These are phyloP conservation scores for Bombardia bombarda DNA, from an alignment of 495 filamentous ascomycete genomes.

Conservation along the genomic window DNA sequence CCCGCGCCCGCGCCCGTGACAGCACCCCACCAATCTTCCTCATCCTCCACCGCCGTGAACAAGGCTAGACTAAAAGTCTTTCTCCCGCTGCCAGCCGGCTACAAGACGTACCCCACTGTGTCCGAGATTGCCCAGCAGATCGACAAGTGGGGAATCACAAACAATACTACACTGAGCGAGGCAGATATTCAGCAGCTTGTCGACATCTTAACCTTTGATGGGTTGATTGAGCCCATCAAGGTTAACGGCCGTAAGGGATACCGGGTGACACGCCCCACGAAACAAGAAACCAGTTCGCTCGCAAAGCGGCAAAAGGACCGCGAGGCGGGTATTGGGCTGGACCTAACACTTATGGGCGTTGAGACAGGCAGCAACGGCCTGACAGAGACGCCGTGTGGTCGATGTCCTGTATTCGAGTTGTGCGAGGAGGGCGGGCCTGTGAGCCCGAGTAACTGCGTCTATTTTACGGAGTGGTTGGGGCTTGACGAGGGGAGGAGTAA, in stretches of 20 bases:
- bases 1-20: constrained; percentile 1
- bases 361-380: constrained; percentile 51
- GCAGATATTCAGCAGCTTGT: constrained; percentile 73
- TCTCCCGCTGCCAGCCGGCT: constrained; percentile 61
- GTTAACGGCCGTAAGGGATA: constrained; percentile 36
- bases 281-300: constrained; percentile 28
- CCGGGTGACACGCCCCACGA: constrained; percentile 40
- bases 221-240: constrained; percentile 53
- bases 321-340: constrained; percentile 22
- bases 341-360: constrained; percentile 18
- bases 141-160: constrained; percentile 53
- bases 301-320: constrained; percentile 32
- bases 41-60: constrained; percentile 22
- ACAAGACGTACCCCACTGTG: constrained; percentile 68
- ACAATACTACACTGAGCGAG: constrained; percentile 53
- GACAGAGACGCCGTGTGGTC: constrained; percentile 82
- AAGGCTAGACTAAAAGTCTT: constrained; percentile 20
- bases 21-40: not conserved
- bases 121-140: constrained; percentile 64
- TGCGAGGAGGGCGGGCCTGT: constrained; percentile 85
- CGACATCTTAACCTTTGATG: constrained; percentile 80
- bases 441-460: constrained; percentile 82
- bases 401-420: constrained; percentile 87
- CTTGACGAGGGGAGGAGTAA: constrained; percentile 12
- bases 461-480: constrained; percentile 76